phyloP scores from a whole-genome alignment of 2,329 filamentous ascomycete species.

The Aspergillus costaricaensis region DNA sequence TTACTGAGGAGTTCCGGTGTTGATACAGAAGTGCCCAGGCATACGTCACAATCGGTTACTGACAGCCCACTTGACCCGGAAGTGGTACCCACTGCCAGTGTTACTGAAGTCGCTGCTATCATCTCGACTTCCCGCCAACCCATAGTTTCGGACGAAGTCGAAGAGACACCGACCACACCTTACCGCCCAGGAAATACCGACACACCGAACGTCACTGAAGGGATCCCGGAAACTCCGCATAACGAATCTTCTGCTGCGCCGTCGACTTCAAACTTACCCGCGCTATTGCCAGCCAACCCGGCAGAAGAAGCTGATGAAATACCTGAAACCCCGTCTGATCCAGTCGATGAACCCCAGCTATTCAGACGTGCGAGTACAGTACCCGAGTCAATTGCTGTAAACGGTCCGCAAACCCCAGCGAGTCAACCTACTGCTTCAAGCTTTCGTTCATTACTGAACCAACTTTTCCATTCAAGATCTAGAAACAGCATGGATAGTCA shows the following conservation, averaged over 20 bases:
- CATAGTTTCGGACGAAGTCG: constrained; percentile 19
- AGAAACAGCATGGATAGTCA: constrained; percentile 24
- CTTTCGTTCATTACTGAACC: not conserved
- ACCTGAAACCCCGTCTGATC: constrained; percentile 24
- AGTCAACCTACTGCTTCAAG: not conserved
- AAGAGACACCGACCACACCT: constrained; percentile 1
- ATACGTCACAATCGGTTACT: not conserved
- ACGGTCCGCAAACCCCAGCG: not conserved
- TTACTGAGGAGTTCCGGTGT: not conserved
- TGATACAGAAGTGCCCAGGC: not conserved
- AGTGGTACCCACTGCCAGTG: not conserved
- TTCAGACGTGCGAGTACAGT: not conserved
- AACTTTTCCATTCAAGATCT: not conserved
- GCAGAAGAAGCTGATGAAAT: constrained; percentile 19
- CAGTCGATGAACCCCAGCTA: not conserved
- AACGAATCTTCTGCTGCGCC: not conserved
- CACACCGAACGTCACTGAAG: not conserved
- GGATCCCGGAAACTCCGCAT: not conserved
- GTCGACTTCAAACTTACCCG: not conserved
- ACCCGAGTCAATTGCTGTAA: constrained; percentile 10
- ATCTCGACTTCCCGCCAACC: constrained; percentile 18
- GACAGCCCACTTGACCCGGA: not conserved
- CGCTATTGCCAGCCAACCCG: not conserved
- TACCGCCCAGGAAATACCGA: too few species aligned
- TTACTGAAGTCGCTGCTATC: constrained; percentile 19